Evolutionary conservation across 2,329 filamentous ascomycete genomes (phyloP).

Genomic region (Albifimbria verrucaria): DNA sequence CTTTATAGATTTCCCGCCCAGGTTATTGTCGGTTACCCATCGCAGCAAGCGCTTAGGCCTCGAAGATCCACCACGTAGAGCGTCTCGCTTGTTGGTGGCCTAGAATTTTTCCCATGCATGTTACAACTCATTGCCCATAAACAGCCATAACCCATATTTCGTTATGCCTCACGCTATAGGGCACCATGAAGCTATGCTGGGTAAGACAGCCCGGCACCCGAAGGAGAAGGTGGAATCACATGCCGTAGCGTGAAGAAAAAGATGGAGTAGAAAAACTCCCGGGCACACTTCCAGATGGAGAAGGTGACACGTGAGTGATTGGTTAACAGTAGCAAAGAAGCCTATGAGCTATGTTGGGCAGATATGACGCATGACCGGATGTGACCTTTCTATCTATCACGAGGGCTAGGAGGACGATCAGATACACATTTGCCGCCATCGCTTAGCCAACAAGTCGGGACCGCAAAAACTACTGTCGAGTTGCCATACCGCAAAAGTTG

Average conservation of each 20-base stretch:
- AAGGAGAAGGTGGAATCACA: neutral
- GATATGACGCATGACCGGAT: neutral
- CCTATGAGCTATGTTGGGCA: neutral
- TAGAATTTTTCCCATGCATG: neutral
- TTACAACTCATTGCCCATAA: neutral
- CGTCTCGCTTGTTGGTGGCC: neutral
- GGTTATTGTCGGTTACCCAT: neutral
- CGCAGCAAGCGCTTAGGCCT: neutral
- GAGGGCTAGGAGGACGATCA: neutral
- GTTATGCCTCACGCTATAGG: no score
- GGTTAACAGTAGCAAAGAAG: neutral
- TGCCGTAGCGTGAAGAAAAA: neutral
- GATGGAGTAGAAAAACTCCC: neutral
- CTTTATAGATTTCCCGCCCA: neutral
- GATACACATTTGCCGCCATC: neutral
- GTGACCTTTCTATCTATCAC: neutral
- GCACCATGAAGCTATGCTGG: no score
- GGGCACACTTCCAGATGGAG: neutral
- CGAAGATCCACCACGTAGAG: neutral
- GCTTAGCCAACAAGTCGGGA: no score
- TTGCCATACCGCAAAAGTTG: no score
- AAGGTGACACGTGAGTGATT: neutral
- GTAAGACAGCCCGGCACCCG: no score
- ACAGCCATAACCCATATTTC: no score
- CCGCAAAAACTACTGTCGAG: no score